Conservation (phyloP, 1,139 yeast genomes). For the Yamadazyma triangularis region DNA sequence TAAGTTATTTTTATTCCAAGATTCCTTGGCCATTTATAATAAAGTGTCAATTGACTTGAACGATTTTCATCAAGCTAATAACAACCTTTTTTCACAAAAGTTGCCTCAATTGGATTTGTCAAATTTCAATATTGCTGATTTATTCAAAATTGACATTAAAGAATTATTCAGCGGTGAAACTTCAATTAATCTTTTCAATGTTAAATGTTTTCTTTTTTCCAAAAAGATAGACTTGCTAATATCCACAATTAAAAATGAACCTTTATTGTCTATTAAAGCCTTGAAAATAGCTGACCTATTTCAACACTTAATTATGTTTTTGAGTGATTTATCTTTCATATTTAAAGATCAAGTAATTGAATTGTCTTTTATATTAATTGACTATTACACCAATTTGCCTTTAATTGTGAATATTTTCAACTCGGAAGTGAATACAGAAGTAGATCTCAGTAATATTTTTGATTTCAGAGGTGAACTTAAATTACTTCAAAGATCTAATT, state of each 20-base stretch:
- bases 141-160: conserved; percentile 9
- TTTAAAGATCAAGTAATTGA: conserved; percentile 19
- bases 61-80: conserved; percentile 17
- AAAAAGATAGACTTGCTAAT: conserved; percentile 20
- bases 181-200: conserved; percentile 17
- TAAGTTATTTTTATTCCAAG: conserved; percentile 53
- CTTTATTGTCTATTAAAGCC: conserved; percentile 29
- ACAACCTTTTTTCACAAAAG: conserved; percentile 10
- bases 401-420: conserved; percentile 19
- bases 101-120: conserved; percentile 11
- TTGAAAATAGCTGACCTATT: conserved; percentile 28
- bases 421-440: conserved; percentile 5
- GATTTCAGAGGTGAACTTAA: conserved; percentile 47
- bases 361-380: conserved; percentile 27
- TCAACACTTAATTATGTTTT: conserved; percentile 29
- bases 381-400: conserved; percentile 26
- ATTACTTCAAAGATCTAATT: conserved; percentile 39
- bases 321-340: conserved; percentile 32
- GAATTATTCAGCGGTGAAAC: conserved; percentile 10
- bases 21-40: conserved; percentile 47
- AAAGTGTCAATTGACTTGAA: conserved; percentile 18
- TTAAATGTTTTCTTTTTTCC: conserved; percentile 24
- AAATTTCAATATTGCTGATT: conserved; percentile 14
- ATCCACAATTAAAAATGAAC: conserved; percentile 24
- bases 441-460: conserved; percentile 24